Percentiles rank a stretch among this genome's conserved stretches.
phyloP scores from a whole-genome alignment of 208 protist species.

The Trypanosoma melophagium region DNA sequence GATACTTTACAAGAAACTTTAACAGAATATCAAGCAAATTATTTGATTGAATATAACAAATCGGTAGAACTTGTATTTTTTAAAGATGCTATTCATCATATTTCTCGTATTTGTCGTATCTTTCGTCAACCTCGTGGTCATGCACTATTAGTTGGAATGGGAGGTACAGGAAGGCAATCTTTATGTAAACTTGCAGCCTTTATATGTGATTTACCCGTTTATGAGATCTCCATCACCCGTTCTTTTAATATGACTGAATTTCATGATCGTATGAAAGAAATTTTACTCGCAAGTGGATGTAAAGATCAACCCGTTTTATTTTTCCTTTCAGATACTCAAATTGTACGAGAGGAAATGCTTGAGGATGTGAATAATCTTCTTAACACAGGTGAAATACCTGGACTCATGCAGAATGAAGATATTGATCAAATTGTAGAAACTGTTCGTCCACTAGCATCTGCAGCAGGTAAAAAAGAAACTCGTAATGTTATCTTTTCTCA shows the following conservation, averaged over 20 bases:
- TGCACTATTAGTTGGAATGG: conserved; percentile 96
- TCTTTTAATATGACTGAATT: conserved; percentile 94
- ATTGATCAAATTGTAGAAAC: conserved; percentile 93
- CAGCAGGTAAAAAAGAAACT: conserved; percentile 92
- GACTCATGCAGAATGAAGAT: conserved; percentile 96
- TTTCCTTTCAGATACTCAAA: conserved; percentile 95
- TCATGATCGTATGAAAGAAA: conserved; percentile 91
- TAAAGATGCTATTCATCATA: conserved; percentile 94
- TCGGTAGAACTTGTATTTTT: conserved; percentile 97
- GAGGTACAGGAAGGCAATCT: conserved; percentile 95
- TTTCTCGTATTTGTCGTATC: conserved; percentile 95
- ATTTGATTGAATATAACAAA: conserved; percentile 92
- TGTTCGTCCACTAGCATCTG: conserved; percentile 78
- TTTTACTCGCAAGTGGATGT: conserved; percentile 86
- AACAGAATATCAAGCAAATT: conserved; percentile 88
- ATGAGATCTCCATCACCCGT: conserved; percentile 90
- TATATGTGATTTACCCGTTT: conserved; percentile 90
- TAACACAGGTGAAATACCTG: conserved; percentile 97
- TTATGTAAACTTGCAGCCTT: conserved; percentile 94
- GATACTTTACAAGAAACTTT: conserved; percentile 59
- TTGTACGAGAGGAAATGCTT: conserved; percentile 95
- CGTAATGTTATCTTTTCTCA: conserved; percentile 91
- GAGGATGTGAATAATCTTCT: conserved; percentile 98
- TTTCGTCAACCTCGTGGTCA: conserved; percentile 96
- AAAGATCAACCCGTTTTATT: conserved; percentile 91